These are phyloP conservation scores for Colletotrichum destructivum DNA, from an alignment of 2,329 filamentous ascomycete species.

Conservation along the genomic window DNA sequence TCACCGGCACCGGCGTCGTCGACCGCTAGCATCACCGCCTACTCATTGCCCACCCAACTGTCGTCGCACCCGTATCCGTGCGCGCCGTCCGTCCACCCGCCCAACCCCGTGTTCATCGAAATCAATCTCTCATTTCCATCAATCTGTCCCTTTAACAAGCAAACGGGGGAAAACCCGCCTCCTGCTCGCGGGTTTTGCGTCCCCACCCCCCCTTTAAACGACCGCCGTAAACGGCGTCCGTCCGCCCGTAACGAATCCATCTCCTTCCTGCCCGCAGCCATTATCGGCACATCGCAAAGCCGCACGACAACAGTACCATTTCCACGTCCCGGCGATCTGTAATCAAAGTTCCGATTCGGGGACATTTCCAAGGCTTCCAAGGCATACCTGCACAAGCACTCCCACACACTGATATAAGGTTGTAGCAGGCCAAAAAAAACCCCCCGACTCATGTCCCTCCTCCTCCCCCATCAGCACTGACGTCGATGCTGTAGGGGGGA, in stretches of 20 bases:
- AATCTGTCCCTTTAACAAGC: not conserved
- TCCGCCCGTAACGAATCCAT: not conserved
- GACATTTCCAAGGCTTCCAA: not conserved
- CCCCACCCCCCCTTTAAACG: not conserved
- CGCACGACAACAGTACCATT: not conserved
- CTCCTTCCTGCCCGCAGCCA: not conserved
- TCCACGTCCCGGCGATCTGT: not conserved
- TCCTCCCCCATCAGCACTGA: not conserved
- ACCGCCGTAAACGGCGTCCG: not conserved
- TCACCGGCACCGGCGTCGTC: slow-evolving; percentile 12
- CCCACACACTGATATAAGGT: not conserved
- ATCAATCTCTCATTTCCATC: not conserved
- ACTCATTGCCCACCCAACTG: not conserved
- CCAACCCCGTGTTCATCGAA: not conserved
- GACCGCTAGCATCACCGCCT: slow-evolving; percentile 15
- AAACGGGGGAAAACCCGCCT: not conserved
- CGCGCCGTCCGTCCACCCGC: not conserved
- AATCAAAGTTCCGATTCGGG: not conserved
- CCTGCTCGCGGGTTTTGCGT: not conserved
- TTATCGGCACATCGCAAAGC: slow-evolving; percentile 9
- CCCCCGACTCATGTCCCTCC: slow-evolving; percentile 2
- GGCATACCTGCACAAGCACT: not conserved
- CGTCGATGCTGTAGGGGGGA: not conserved
- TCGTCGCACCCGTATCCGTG: not conserved
- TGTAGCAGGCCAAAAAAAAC: not conserved